Conservation (phyloP, 441 rosid species). For the Pelargonium cotyledonis region DNA sequence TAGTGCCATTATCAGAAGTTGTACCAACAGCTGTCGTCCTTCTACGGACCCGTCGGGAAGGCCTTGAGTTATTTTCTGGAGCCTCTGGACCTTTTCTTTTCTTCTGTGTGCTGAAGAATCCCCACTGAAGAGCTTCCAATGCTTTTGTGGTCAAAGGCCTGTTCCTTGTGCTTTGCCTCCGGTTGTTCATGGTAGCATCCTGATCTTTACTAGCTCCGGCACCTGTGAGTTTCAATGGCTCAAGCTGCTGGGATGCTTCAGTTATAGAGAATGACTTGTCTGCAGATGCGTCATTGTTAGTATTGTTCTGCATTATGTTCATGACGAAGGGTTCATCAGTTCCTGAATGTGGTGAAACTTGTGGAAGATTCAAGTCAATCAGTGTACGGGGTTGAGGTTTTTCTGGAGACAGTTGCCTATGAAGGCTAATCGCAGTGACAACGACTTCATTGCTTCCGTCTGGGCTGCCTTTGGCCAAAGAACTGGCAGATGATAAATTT, state of each 20-base stretch:
- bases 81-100: slow-evolving; percentile 37
- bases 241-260: slow-evolving; percentile 26
- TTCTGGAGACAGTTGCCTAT: slow-evolving; percentile 24
- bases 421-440: slow-evolving; percentile 17
- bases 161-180: slow-evolving; percentile 42
- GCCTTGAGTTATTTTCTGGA: slow-evolving; percentile 23
- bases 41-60: slow-evolving; percentile 26
- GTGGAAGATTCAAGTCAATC: slow-evolving; percentile 53
- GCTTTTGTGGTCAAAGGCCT: slow-evolving; percentile 42
- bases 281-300: slow-evolving; percentile 23
- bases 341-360: slow-evolving; percentile 34
- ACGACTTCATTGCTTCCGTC: slow-evolving; percentile 30
- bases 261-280: slow-evolving; percentile 24
- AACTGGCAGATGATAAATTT: slow-evolving; percentile 35
- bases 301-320: slow-evolving; percentile 26
- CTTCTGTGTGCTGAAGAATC: slow-evolving; percentile 36
- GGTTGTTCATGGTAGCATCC: slow-evolving; percentile 19
- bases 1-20: slow-evolving; percentile 26
- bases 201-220: slow-evolving; percentile 19
- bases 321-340: slow-evolving; percentile 22
- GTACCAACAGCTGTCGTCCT: slow-evolving; percentile 21
- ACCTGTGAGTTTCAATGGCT: slow-evolving; percentile 25
- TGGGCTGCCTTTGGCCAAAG: slow-evolving; percentile 36
- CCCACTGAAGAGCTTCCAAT: slow-evolving; percentile 44
- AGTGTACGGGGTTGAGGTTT: slow-evolving; percentile 25